Evolutionary conservation across 2,329 filamentous ascomycete genomes (phyloP), one percentile per base, ranked within the genome.

Genomic region (Macrophomina pseudophaseolina): DNA sequence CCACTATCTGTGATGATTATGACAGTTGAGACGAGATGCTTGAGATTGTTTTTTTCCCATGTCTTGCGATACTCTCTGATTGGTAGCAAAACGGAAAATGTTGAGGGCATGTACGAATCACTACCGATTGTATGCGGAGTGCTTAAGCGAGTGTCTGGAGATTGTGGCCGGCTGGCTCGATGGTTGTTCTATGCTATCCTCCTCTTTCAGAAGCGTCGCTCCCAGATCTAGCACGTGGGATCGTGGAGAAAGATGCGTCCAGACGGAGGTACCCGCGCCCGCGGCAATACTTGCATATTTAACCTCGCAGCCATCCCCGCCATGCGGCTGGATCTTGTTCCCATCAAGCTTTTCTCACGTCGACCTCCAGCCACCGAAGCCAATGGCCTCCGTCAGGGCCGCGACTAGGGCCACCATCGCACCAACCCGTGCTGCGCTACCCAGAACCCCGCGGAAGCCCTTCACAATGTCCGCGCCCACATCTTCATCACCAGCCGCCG

Each of bases 61-160:
- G 11, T 44, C 42, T 52, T 52, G 49, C 49, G 11, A 32, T 52
- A 51, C 18, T 9, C 7, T 9, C 16, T 52, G 14, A 1, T 52
- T 52, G 49, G 49, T 52, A 52, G 49, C 33, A 33, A 52, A 52
- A 35, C 49, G 49, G 49, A 52, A 49, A 49, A 52, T 44, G 9
- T 52, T 52, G 12, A 52, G 14, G 49, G 49, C 28, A 32, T 52
- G 49, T 52, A 52, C 49, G 49, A 52, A 30, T 52, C 28, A 12
- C 30, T 52, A 52, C 49, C 28, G 14, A n/a, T 33, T 16, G 16
- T 30, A 18, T 12, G 18, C 3, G 35, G 35, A 12, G 6, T 38
- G 35, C 11, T 38, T 30, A 42, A 30, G 16, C 28, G 53, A 42
- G 46, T 59, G 35, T 18, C 16, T 58, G n/a, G 14, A 12, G 9